A percentile compares a stretch with the other conserved stretches of the same genome.
Evolutionary conservation across 495 filamentous ascomycete genomes (phyloP).

Genomic region (Neurospora sp.): DNA sequence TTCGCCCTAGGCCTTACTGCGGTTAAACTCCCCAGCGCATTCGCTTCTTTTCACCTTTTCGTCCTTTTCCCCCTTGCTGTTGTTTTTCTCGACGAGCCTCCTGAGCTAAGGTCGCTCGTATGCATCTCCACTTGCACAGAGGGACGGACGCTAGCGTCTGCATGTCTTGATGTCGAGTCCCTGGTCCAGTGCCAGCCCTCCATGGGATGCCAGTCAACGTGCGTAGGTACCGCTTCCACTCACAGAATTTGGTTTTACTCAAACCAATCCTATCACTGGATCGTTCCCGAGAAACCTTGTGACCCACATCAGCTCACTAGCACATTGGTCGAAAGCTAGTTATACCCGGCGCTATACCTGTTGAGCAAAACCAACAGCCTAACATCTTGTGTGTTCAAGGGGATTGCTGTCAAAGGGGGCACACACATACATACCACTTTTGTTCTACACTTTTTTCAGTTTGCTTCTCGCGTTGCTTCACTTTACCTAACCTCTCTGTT

Average conservation of each 20-base stretch:
- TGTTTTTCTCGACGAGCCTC: not conserved
- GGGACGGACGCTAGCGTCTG: not conserved
- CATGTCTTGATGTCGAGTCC: not conserved
- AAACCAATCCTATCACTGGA: too few species aligned
- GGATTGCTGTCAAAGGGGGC: not conserved
- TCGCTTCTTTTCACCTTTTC: not conserved
- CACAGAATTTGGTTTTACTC: too few species aligned
- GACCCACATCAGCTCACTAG: too few species aligned
- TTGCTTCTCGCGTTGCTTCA: not conserved
- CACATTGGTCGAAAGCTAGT: too few species aligned
- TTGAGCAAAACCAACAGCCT: too few species aligned
- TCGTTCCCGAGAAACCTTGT: too few species aligned
- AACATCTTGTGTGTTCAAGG: not conserved
- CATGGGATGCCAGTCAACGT: not conserved
- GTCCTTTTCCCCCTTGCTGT: not conserved
- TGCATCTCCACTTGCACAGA: not conserved
- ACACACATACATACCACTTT: not conserved
- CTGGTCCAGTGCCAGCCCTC: not conserved
- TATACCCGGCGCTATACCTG: too few species aligned
- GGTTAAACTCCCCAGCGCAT: not conserved
- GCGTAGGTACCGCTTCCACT: too few species aligned
- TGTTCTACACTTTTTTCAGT: not conserved
- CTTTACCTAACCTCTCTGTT: not conserved
- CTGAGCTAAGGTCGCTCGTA: not conserved
- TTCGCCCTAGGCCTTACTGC: not conserved